Percentiles rank a stretch among this genome's conserved stretches.
phyloP scores from a whole-genome alignment of 768 basidiomycete genomes.

The Tylopilus felleus region DNA sequence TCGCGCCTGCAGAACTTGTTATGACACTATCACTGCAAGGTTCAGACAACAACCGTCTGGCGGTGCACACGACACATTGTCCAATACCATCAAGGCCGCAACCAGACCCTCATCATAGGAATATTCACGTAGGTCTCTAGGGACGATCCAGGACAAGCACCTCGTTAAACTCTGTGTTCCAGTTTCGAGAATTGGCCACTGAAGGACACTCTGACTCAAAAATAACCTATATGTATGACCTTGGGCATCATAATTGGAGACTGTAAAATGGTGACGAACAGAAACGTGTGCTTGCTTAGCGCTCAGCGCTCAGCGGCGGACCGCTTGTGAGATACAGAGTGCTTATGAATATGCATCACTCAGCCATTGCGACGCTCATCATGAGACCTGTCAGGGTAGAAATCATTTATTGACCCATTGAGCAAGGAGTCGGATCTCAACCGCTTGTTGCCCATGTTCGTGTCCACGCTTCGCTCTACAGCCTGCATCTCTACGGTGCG shows the following conservation, averaged over 20 bases:
- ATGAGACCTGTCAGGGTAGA: not conserved
- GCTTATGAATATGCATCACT: not conserved
- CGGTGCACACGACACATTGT: not conserved
- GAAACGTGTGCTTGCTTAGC: not conserved
- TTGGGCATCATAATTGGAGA: not conserved
- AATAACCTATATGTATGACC: not conserved
- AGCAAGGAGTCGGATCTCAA: conserved; percentile 3
- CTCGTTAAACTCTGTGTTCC: not conserved
- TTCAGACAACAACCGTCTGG: conserved; percentile 15
- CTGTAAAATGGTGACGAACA: not conserved
- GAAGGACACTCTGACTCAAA: not conserved
- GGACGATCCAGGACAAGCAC: not conserved
- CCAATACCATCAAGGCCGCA: not conserved
- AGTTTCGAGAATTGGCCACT: not conserved
- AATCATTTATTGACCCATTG: not conserved
- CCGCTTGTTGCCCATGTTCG: conserved; percentile 17
- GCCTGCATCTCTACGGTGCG: not conserved
- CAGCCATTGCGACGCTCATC: not conserved
- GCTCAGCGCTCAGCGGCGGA: not conserved
- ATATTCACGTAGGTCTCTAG: not conserved
- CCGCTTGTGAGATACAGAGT: not conserved
- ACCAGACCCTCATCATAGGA: conserved; percentile 1
- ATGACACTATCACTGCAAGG: conserved; percentile 34
- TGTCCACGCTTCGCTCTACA: conserved; percentile 12
- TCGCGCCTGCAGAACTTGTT: conserved; percentile 82